Evolutionary conservation across 768 basidiomycete genomes (phyloP), one percentile per base, ranked within the genome.

Genomic region (Boletales sp.): DNA sequence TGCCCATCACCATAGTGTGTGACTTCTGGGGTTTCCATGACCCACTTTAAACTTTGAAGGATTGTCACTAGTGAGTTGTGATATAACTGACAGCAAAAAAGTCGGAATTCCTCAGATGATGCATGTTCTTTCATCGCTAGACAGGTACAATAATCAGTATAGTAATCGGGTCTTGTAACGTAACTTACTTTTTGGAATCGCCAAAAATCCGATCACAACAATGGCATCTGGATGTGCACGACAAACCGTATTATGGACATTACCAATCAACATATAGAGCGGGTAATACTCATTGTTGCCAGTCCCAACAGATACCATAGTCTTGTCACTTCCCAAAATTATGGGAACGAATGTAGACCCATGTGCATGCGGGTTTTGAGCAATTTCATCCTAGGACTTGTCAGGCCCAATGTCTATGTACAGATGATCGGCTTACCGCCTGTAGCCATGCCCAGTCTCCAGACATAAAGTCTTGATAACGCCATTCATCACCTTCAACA

Each of bases 401-500:
- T n/a, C n/a, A n/a, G n/a, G n/a, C n/a, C n/a, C n/a, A n/a, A n/a
- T n/a, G n/a, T n/a, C n/a, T n/a, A n/a, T n/a, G n/a, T n/a, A n/a
- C n/a, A n/a, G n/a, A n/a, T n/a, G 17, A 41, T 40, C 9, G 17
- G 11, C 46, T 11, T 41, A 57, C 50, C 0, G 17, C 54, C 5
- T 57, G 41, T 3, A 35, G 19, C 50, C 54, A 58, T 11, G 42
- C 48, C 54, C 56, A 57, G 17, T 57, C 48, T 11, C 56, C 54
- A 8, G 48, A 56, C n/a, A n/a, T n/a, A n/a, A n/a, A n/a, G n/a
- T n/a, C n/a, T n/a, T n/a, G n/a, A n/a, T n/a, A n/a, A n/a, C 48
- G 49, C 56, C 76, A 0, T 72, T 65, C 10, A 62, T 61, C n/a
- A 25, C 70, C 68, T 9, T 73, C 72, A n/a, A n/a, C n/a, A n/a